phyloP scores from a whole-genome alignment of 75 land plant species.

The Pinus albicaulis region DNA sequence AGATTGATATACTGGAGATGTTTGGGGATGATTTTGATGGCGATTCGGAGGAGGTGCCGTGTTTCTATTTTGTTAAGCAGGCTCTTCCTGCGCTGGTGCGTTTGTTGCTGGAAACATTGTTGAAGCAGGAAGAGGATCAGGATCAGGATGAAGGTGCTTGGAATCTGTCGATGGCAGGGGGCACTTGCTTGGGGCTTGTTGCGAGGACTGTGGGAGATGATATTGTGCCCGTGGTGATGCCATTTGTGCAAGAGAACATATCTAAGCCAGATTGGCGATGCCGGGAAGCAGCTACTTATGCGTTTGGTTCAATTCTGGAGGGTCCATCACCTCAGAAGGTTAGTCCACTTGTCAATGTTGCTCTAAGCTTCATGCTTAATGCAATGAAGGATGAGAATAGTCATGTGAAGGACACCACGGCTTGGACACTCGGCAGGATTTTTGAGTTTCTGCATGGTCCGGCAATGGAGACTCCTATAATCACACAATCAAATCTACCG shows the following conservation, averaged over 20 bases:
- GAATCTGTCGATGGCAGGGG: conserved; percentile 85
- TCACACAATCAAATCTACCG: conserved; percentile 50
- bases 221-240: conserved; percentile 74
- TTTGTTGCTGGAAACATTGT: conserved; percentile 60
- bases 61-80: conserved; percentile 57
- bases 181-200: conserved; percentile 74
- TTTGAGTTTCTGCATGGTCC: conserved; percentile 75
- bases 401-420: conserved; percentile 85
- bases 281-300: conserved; percentile 75
- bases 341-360: conserved; percentile 53
- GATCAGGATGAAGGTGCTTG: conserved; percentile 69
- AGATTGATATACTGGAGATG: conserved; percentile 53
- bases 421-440: conserved; percentile 84
- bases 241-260: conserved; percentile 69
- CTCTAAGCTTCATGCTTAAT: conserved; percentile 61
- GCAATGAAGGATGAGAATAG: conserved; percentile 71
- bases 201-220: conserved; percentile 77
- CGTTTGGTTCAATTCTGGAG: conserved; percentile 77
- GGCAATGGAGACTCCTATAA: conserved; percentile 27
- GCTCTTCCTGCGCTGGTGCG: conserved; percentile 59
- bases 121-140: conserved; percentile 78
- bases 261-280: conserved; percentile 60
- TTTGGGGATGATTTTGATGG: conserved; percentile 30
- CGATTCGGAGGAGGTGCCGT: conserved; percentile 22
- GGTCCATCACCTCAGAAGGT: conserved; percentile 64